phyloP scores from a whole-genome alignment of 2,329 filamentous ascomycete genomes.

The Nannizziopsis arthrosporioides region DNA sequence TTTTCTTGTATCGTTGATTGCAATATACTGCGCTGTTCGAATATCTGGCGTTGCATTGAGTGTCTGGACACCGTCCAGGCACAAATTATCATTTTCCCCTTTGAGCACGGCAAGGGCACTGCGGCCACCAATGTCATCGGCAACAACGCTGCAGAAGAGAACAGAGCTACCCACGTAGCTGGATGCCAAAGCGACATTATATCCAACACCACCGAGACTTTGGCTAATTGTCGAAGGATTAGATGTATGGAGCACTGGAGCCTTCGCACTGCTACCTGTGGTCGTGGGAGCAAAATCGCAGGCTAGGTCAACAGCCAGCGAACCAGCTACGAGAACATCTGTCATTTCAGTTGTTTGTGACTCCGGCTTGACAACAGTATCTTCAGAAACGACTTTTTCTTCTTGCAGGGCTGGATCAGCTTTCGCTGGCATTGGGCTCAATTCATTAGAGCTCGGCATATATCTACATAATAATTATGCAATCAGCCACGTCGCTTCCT shows the following conservation, averaged over 20 bases:
- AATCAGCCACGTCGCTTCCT: slow-evolving; percentile 26
- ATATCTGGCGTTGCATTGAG: slow-evolving; percentile 42
- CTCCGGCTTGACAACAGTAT: background rate
- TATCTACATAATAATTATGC: slow-evolving; percentile 19
- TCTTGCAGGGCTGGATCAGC: slow-evolving; percentile 18
- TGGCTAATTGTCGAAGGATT: slow-evolving; percentile 74
- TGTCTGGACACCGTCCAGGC: slow-evolving; percentile 50
- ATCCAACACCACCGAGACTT: slow-evolving; percentile 78
- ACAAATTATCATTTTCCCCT: slow-evolving; percentile 49
- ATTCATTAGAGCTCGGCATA: slow-evolving; percentile 15
- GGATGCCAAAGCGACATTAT: slow-evolving; percentile 79
- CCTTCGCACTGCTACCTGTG: slow-evolving; percentile 22
- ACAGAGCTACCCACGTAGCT: slow-evolving; percentile 57
- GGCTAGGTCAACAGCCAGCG: slow-evolving; percentile 73
- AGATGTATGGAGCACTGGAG: slow-evolving; percentile 56
- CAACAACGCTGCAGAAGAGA: slow-evolving; percentile 67
- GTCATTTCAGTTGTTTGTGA: slow-evolving; percentile 23
- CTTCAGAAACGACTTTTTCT: slow-evolving; percentile 13
- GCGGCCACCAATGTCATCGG: slow-evolving; percentile 64
- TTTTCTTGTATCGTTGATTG: slow-evolving; percentile 72
- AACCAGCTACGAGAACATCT: slow-evolving; percentile 80
- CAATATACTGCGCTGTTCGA: slow-evolving; percentile 81
- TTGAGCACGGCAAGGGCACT: slow-evolving; percentile 57
- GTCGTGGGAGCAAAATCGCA: slow-evolving; percentile 58
- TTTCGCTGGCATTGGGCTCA: slow-evolving; percentile 16